A percentile compares a stretch with the other conserved stretches of the same genome.
Conservation (phyloP, 345 rosid species). For the Citrus maxima region DNA sequence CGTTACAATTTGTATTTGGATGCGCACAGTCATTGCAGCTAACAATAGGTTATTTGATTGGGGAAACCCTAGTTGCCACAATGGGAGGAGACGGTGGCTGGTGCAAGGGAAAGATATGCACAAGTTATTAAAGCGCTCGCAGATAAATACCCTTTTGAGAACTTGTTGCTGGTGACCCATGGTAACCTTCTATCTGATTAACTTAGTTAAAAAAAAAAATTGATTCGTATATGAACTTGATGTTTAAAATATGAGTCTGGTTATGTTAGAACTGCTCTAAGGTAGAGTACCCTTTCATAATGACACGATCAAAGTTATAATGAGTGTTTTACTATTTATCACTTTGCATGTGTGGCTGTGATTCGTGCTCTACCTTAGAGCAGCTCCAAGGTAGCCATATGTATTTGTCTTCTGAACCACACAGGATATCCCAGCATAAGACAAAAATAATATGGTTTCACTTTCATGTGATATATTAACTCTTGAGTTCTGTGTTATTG, state of each 20-base stretch:
- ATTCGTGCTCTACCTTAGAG: no score
- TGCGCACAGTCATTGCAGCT: neutral
- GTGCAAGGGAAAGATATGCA: slow-evolving; percentile 53
- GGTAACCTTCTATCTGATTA: slow-evolving; percentile 39
- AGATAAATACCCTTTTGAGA: slow-evolving; percentile 70
- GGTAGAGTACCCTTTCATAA: no score
- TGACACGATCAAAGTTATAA: no score
- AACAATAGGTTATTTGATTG: slow-evolving; percentile 6
- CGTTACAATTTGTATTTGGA: no score
- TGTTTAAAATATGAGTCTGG: neutral
- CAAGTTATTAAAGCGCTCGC: slow-evolving; percentile 59
- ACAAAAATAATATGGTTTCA: neutral
- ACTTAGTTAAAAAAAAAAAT: neutral
- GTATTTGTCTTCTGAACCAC: neutral
- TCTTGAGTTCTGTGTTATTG: neutral
- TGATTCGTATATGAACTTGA: neutral
- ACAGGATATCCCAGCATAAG: neutral
- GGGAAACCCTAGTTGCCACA: slow-evolving; percentile 48
- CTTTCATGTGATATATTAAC: neutral
- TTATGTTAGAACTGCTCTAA: no score
- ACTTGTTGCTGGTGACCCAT: slow-evolving; percentile 79
- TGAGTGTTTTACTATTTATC: no score
- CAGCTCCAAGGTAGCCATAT: neutral
- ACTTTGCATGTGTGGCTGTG: no score
- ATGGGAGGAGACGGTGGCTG: slow-evolving; percentile 58